These are phyloP conservation scores for Penicillium verrucosum DNA, from an alignment of 2,329 filamentous ascomycete genomes.

Conservation along the genomic window DNA sequence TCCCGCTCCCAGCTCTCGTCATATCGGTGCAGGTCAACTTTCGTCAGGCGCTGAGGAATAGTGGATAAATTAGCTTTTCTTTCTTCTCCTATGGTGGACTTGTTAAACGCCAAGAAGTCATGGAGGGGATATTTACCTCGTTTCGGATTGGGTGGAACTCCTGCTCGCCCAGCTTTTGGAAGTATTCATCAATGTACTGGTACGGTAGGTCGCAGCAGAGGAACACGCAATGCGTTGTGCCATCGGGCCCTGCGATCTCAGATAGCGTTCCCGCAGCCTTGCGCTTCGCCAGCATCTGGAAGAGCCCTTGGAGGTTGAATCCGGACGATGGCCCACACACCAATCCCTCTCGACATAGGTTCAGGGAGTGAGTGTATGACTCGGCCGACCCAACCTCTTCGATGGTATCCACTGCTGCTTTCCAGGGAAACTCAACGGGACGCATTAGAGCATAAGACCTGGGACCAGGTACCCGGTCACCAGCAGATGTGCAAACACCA, in stretches of 20 bases:
- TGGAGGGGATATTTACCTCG: conserved; percentile 31
- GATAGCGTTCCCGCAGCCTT: conserved; percentile 47
- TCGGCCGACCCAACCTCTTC: conserved; percentile 56
- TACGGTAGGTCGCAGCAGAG: conserved; percentile 63
- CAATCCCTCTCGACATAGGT: conserved; percentile 56
- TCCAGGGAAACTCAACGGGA: conserved; percentile 59
- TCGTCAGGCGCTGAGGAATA: conserved; percentile 41
- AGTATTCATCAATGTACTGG: conserved; percentile 61
- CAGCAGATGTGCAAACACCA: conserved; percentile 56
- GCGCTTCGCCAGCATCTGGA: conserved; percentile 50
- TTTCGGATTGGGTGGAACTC: conserved; percentile 53
- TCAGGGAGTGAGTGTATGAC: conserved; percentile 53
- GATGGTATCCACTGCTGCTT: conserved; percentile 52
- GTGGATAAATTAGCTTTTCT: not conserved
- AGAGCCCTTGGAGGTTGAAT: conserved; percentile 54
- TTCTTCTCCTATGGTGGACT: conserved; percentile 5
- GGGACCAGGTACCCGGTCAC: conserved; percentile 59
- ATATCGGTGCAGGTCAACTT: conserved; percentile 54
- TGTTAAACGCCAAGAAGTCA: not conserved
- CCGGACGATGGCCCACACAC: conserved; percentile 62
- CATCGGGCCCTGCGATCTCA: conserved; percentile 46
- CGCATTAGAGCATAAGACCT: conserved; percentile 51
- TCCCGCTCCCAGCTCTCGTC: conserved; percentile 55
- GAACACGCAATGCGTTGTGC: conserved; percentile 55
- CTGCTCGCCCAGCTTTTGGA: conserved; percentile 51